These are phyloP conservation scores for Thamnidium elegans DNA, from an alignment of 192 early-diverging fungal species.

Conservation along the genomic window DNA sequence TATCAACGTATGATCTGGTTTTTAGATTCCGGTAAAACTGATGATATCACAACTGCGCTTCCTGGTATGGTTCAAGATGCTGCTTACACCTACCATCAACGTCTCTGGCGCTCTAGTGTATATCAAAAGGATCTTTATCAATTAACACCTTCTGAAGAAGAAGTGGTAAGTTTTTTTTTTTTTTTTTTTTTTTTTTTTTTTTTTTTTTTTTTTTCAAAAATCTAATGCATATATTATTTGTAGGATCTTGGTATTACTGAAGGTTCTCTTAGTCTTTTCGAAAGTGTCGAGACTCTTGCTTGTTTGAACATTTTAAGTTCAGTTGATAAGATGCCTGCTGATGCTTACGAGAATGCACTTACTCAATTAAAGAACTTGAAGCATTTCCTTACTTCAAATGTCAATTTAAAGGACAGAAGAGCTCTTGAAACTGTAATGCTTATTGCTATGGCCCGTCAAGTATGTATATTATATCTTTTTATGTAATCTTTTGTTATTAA, in stretches of 20 bases:
- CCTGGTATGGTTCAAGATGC: slow-evolving; percentile 53
- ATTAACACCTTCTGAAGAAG: slow-evolving; percentile 8
- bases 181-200: background rate
- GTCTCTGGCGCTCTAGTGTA: slow-evolving; percentile 49
- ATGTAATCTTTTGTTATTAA: background rate
- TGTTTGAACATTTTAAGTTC: slow-evolving; percentile 45
- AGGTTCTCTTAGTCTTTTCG: slow-evolving; percentile 43
- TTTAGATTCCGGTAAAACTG: slow-evolving; percentile 24
- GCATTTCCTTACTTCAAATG: slow-evolving; percentile 2
- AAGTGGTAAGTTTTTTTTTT: slow-evolving; percentile 10
- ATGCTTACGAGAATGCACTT: slow-evolving; percentile 22
- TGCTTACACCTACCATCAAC: slow-evolving; percentile 47
- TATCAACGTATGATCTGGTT: slow-evolving; percentile 67
- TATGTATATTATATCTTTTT: background rate
- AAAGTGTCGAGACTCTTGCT: slow-evolving; percentile 45
- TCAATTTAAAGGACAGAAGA: slow-evolving; percentile 16
- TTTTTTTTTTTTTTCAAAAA: background rate
- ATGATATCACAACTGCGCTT: slow-evolving; percentile 31
- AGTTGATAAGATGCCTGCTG: slow-evolving; percentile 28
- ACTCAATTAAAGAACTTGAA: slow-evolving; percentile 21
- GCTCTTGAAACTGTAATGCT: slow-evolving; percentile 21
- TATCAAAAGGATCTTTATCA: slow-evolving; percentile 34
- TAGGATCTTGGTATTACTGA: slow-evolving; percentile 37
- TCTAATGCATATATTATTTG: slow-evolving; percentile 4
- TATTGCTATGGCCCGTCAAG: slow-evolving; percentile 24